Base-by-base conservation (phyloP, 2,329 filamentous ascomycete species). In the Endoconidiophora polonica region DNA sequence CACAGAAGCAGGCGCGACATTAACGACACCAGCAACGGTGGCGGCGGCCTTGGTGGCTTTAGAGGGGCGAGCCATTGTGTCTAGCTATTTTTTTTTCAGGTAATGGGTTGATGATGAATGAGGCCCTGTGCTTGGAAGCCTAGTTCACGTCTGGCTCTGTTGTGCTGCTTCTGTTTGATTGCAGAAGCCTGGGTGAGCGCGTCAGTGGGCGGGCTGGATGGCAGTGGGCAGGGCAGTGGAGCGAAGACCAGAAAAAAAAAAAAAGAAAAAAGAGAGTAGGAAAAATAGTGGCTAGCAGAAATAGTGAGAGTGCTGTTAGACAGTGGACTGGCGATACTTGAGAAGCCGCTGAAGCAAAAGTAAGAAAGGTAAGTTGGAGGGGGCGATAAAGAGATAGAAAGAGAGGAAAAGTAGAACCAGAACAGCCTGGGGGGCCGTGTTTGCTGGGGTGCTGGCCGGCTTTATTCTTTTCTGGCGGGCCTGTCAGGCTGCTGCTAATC, bases 41-140 rank as follows among this genome's bases (percentile, higher is more conserved):
- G 63, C 58, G 59, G 63, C 62, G 55, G 63, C 62, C 54, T 65
- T 62, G 54, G 58, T 61, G 49, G 62, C 62, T 60, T 70, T 71
- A 53, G 66, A 60, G 36, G 65, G 66, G 56, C 68, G 68, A 60
- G 68, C 65, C 68, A 71, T 71, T 57, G 57, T 60, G 54, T 52
- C 48, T 43, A 46, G 48, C 47, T 39, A 16, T 18, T 38, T 49
- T 53, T 50, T 39, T 41, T 47, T 38, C 26, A 41, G 29, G 29
- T 33, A 23, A 39, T 38, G 33, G 26, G 48, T 36, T 44, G 37
- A 41, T n/a, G 40, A 14, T 46, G 5, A 37, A n/a, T n/a, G 23
- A 46, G 33, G n/a, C 38, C 29, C 18, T 44, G 29, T 45, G 39
- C 33, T 47, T 44, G 20, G 23, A 33, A 12, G 29, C 29, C 29